A percentile compares a stretch with the other conserved stretches of the same genome.
These are phyloP conservation scores for Stygiomarasmius scandens DNA, from an alignment of 1,284 basidiomycete genomes.

Conservation along the genomic window DNA sequence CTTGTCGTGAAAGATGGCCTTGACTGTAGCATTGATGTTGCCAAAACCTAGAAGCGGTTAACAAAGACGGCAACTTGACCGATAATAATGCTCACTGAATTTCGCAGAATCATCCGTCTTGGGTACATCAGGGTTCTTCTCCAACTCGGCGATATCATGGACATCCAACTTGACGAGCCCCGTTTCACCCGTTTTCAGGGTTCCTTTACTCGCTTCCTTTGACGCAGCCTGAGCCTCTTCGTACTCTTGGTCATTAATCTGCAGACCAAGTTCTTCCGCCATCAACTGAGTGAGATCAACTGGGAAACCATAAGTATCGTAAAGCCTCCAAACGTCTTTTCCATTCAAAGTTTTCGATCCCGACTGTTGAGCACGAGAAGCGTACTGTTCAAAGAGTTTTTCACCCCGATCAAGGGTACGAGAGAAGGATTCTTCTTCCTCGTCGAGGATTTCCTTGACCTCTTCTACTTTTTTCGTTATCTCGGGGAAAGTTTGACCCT, in stretches of 20 bases:
- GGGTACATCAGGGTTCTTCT: constrained; percentile 79
- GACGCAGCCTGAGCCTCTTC: constrained; percentile 87
- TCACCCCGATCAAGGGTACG: constrained; percentile 96
- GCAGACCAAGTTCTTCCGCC: constrained; percentile 92
- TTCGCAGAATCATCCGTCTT: constrained; percentile 95
- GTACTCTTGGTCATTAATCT: constrained; percentile 88
- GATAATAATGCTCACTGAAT: constrained; percentile 59
- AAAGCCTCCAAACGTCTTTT: constrained; percentile 95
- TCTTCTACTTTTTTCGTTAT: constrained; percentile 84
- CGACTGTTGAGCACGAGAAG: constrained; percentile 66
- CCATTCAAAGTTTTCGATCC: constrained; percentile 78
- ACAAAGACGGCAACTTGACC: too few relatives aligned
- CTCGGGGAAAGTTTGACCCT: constrained; percentile 94
- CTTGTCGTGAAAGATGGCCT: constrained; percentile 86
- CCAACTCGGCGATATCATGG: constrained; percentile 89
- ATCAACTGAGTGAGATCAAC: constrained; percentile 96
- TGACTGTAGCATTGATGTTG: constrained; percentile 77
- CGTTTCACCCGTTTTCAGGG: constrained; percentile 67
- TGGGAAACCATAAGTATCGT: constrained; percentile 99
- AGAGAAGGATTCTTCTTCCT: constrained; percentile 97
- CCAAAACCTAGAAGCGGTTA: constrained; percentile 69
- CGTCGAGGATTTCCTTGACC: constrained; percentile 94
- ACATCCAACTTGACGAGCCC: constrained; percentile 91
- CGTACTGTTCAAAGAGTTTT: constrained; percentile 94
- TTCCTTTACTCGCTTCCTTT: constrained; percentile 90